Conservation (phyloP, 192 early-diverging fungal genomes). For the Backusella circina region DNA sequence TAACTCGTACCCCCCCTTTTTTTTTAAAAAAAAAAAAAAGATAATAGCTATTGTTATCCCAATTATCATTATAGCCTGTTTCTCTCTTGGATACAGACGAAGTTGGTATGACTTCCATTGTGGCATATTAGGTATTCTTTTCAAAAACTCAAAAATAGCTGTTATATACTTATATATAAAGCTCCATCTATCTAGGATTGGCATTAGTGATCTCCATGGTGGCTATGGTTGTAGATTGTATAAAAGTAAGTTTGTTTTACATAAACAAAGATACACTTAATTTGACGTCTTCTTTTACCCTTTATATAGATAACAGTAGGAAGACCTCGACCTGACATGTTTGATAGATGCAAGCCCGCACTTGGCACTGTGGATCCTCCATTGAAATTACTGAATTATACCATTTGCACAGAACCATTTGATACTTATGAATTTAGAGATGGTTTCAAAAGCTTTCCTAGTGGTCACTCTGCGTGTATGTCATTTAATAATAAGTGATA, state of each 20-base stretch:
- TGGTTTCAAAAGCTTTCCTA: constrained; percentile 85
- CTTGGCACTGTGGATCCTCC: constrained; percentile 42
- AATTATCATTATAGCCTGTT: constrained; percentile 26
- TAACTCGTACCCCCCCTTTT: neutral
- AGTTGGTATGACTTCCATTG: constrained; percentile 44
- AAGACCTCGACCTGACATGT: constrained; percentile 50
- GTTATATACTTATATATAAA: neutral
- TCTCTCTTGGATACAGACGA: constrained; percentile 19
- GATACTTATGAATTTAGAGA: constrained; percentile 53
- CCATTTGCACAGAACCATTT: constrained; percentile 56
- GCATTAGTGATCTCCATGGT: constrained; percentile 39
- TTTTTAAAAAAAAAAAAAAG: constrained; percentile 12
- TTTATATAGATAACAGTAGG: constrained; percentile 43
- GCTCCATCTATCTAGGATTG: constrained; percentile 25
- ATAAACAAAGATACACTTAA: neutral
- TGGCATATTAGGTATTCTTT: constrained; percentile 33
- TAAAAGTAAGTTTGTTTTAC: constrained; percentile 38
- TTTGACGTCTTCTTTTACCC: neutral
- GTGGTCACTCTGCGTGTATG: constrained; percentile 80
- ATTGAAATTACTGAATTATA: constrained; percentile 54
- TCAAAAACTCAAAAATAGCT: neutral
- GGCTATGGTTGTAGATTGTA: constrained; percentile 41
- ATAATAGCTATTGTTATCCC: constrained; percentile 36
- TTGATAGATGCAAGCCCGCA: constrained; percentile 43
- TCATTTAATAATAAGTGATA: neutral